Percentiles rank a stretch among this genome's conserved stretches.
phyloP scores from a whole-genome alignment of 2,329 filamentous ascomycete genomes.

The Fusarium sp. region DNA sequence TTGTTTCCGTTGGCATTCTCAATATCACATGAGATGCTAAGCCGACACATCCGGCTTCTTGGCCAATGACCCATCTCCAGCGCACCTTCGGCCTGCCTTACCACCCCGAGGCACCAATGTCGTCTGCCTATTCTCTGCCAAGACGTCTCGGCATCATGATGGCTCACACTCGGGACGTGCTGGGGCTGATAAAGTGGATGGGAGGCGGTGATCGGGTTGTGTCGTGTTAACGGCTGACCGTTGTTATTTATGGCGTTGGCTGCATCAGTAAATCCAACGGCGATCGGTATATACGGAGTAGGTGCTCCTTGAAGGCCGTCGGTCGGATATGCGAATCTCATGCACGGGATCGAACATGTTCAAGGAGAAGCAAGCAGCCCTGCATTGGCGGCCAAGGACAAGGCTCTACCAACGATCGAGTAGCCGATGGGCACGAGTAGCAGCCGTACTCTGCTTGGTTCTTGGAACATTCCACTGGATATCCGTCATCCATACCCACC shows the following conservation, averaged over 20 bases:
- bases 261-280: not conserved
- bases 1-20: not conserved
- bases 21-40: conserved; percentile 2
- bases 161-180: not conserved
- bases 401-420: conserved; percentile 9
- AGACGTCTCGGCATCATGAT: not conserved
- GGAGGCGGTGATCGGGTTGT: not conserved
- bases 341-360: conserved; percentile 3
- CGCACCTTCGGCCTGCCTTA: not conserved
- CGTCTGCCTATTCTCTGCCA: not conserved
- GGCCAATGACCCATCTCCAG: conserved; percentile 11
- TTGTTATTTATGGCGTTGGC: not conserved
- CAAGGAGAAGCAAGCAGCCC: not conserved
- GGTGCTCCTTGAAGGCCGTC: not conserved
- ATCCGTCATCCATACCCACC: conserved; percentile 4
- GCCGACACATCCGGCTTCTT: not conserved
- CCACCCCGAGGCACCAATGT: not conserved
- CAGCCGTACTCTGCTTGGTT: conserved; percentile 3
- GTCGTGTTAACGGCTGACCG: not conserved
- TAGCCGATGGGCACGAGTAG: conserved; percentile 7
- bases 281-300: not conserved
- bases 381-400: conserved; percentile 10
- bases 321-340: not conserved
- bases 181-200: not conserved
- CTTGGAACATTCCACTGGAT: conserved; percentile 22